Conservation (phyloP, 257 asterid genomes). For the Pogostemon cablin region DNA sequence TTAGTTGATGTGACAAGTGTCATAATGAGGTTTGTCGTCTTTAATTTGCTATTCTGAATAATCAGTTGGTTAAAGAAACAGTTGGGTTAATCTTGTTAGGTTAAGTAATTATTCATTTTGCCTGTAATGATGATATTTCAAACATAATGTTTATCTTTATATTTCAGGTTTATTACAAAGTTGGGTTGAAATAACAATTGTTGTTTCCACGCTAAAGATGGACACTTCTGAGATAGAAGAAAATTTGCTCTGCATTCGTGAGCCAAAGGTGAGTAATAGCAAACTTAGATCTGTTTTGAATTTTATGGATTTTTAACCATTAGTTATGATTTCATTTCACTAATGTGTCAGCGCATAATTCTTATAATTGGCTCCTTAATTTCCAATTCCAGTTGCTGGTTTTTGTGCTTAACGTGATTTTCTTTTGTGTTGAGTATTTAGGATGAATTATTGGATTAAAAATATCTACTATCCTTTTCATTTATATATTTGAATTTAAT, state of each 20-base stretch:
- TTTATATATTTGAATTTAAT: background rate
- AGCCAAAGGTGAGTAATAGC: slow-evolving; percentile 73
- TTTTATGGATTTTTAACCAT: slow-evolving; percentile 12
- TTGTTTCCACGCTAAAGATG: slow-evolving; percentile 47
- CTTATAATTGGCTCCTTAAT: background rate
- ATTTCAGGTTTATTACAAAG: slow-evolving; percentile 44
- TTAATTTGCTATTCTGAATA: slow-evolving; percentile 32
- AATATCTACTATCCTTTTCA: background rate
- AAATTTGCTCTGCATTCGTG: slow-evolving; percentile 71
- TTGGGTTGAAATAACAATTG: slow-evolving; percentile 19
- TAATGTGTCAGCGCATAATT: background rate
- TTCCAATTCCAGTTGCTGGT: background rate
- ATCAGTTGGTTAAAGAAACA: slow-evolving; percentile 25
- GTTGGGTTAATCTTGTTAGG: slow-evolving; percentile 11
- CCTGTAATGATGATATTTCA: slow-evolving; percentile 19
- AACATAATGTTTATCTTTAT: background rate
- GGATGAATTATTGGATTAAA: slow-evolving; percentile 8
- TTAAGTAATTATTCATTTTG: slow-evolving; percentile 25
- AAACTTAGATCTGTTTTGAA: slow-evolving; percentile 17
- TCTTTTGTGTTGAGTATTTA: background rate
- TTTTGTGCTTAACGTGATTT: background rate
- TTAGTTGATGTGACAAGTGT: slow-evolving; percentile 35
- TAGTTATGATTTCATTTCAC: slow-evolving; percentile 12
- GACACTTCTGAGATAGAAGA: slow-evolving; percentile 78
- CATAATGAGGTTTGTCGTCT: slow-evolving; percentile 21